Conservation (phyloP, 2,329 filamentous ascomycete species). For the Venturia carpophila region DNA sequence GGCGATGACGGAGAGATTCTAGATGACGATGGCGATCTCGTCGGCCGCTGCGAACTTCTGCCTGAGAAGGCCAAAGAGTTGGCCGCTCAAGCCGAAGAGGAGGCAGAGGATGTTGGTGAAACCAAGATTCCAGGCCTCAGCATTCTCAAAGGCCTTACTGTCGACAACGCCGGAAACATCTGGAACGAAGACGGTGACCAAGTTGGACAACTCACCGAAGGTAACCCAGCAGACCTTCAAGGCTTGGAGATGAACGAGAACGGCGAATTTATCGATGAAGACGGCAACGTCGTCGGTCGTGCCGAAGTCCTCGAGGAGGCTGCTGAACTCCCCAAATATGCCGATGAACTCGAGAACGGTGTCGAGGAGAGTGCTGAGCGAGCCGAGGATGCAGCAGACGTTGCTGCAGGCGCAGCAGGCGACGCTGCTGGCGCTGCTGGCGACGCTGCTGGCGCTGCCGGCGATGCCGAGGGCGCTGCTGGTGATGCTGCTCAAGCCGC, state of each 20-base stretch:
- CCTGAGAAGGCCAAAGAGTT: slow-evolving; percentile 40
- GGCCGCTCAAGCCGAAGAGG: slow-evolving; percentile 32
- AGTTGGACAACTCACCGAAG: slow-evolving; percentile 41
- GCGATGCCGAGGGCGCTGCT: slow-evolving; percentile 26
- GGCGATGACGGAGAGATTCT: slow-evolving; percentile 49
- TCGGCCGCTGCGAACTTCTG: slow-evolving; percentile 45
- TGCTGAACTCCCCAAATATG: slow-evolving; percentile 32
- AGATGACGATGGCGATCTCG: slow-evolving; percentile 47
- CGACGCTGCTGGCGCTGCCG: slow-evolving; percentile 26
- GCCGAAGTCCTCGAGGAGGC: slow-evolving; percentile 43
- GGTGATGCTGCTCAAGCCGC: slow-evolving; percentile 23
- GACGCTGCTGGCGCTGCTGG: slow-evolving; percentile 27
- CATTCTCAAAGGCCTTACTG: slow-evolving; percentile 42
- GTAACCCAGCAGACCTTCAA: slow-evolving; percentile 41
- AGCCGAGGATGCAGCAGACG: slow-evolving; percentile 25
- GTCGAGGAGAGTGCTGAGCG: slow-evolving; percentile 25
- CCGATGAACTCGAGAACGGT: slow-evolving; percentile 24
- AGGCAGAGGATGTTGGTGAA: slow-evolving; percentile 26
- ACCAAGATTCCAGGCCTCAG: slow-evolving; percentile 37
- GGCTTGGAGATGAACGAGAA: slow-evolving; percentile 45
- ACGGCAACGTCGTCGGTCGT: slow-evolving; percentile 46
- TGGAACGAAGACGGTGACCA: slow-evolving; percentile 45
- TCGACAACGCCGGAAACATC: slow-evolving; percentile 40
- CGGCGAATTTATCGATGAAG: slow-evolving; percentile 48
- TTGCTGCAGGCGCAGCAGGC: slow-evolving; percentile 25